A percentile compares a stretch with the other conserved stretches of the same genome.
Evolutionary conservation across 164 flowering plant species (phyloP).

Genomic region (Brasenia schreberi): DNA sequence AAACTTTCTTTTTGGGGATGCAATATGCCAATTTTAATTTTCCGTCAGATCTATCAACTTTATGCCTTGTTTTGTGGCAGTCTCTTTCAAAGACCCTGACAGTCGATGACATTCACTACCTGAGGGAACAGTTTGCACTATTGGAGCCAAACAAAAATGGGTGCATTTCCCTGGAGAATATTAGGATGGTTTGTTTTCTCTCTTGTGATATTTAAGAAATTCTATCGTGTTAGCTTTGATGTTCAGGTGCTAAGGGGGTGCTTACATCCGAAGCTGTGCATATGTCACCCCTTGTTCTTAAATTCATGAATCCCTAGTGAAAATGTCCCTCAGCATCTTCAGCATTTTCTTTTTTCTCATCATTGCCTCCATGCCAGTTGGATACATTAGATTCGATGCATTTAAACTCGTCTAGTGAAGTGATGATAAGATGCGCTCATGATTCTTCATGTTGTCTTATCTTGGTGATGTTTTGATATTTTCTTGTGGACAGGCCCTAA

Average conservation of each 20-base stretch:
- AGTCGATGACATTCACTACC: slow-evolving; percentile 59
- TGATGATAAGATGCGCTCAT: slow-evolving; percentile 1
- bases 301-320: too few relatives aligned
- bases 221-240: too few relatives aligned
- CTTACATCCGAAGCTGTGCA: too few relatives aligned
- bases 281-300: too few relatives aligned
- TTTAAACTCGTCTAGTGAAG: too few relatives aligned
- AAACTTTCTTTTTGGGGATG: too few relatives aligned
- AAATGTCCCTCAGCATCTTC: too few relatives aligned
- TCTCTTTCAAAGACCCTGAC: slow-evolving; percentile 73
- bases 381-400: not conserved
- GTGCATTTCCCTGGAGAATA: slow-evolving; percentile 49
- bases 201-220: not conserved
- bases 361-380: not conserved
- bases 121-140: slow-evolving; percentile 65
- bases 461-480: not conserved
- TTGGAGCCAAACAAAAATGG: slow-evolving; percentile 59
- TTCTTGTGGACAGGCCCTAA: slow-evolving; percentile 45
- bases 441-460: not conserved
- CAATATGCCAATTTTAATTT: too few relatives aligned
- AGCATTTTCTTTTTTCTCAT: not conserved
- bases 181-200: slow-evolving; percentile 38
- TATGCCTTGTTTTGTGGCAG: slow-evolving; percentile 20
- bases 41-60: not conserved
- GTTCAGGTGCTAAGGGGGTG: too few relatives aligned